Evolutionary conservation across 148 eudicot genomes (phyloP).

Genomic region (Nepenthes gracilis): DNA sequence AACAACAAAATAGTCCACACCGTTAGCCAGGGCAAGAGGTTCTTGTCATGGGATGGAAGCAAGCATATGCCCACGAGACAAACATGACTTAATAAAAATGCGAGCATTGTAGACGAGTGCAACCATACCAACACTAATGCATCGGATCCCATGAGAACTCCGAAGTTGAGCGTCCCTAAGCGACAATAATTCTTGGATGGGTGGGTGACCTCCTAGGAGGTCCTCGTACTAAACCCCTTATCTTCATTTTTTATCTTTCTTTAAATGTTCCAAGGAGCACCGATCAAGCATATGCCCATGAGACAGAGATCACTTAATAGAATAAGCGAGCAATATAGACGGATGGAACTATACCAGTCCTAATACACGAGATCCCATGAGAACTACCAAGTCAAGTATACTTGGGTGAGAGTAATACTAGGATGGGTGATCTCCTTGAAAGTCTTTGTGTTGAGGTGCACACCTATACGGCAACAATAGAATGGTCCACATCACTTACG

Average conservation of each 20-base stretch:
- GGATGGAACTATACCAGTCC: too few relatives aligned
- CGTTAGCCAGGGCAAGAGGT: too few relatives aligned
- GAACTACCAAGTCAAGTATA: conserved; percentile 14
- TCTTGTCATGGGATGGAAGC: too few relatives aligned
- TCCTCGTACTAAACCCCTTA: neutral
- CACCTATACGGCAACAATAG: too few relatives aligned
- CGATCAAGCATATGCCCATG: too few relatives aligned
- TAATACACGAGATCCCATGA: conserved; percentile 12
- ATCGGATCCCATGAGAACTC: conserved; percentile 19
- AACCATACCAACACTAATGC: conserved; percentile 24
- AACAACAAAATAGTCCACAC: too few relatives aligned
- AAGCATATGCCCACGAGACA: neutral
- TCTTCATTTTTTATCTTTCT: too few relatives aligned
- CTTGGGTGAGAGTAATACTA: conserved; percentile 17
- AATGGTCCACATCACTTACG: too few relatives aligned
- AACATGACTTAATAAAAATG: neutral
- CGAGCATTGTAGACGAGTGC: conserved; percentile 4
- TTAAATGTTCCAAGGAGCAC: too few relatives aligned
- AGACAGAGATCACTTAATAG: neutral
- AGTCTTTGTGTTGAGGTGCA: neutral
- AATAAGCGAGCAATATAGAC: too few relatives aligned
- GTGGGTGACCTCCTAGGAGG: neutral
- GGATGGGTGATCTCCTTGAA: neutral
- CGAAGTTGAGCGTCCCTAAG: conserved; percentile 17
- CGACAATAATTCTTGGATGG: neutral